phyloP scores from a whole-genome alignment of 768 basidiomycete species.

The Boletus barrowsii region DNA sequence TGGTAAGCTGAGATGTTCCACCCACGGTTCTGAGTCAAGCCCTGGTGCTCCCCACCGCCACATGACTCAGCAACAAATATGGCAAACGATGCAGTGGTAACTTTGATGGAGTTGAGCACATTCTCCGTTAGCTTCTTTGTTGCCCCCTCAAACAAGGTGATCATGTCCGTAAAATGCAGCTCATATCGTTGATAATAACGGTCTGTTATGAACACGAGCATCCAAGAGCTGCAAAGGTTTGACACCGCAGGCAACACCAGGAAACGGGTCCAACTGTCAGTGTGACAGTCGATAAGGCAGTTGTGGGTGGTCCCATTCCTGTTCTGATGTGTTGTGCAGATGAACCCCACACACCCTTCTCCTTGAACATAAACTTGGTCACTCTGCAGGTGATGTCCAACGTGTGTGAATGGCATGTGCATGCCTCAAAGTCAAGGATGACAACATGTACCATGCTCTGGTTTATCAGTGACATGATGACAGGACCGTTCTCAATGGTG shows the following conservation, averaged over 20 bases:
- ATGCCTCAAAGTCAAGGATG: constrained; percentile 17
- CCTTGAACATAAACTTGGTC: constrained; percentile 38
- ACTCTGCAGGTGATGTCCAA: too few species aligned
- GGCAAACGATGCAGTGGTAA: constrained; percentile 30
- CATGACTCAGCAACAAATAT: constrained; percentile 21
- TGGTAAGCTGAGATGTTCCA: constrained; percentile 39
- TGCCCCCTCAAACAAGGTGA: constrained; percentile 43
- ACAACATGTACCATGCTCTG: constrained; percentile 44
- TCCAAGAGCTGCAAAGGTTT: constrained; percentile 28
- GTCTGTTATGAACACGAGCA: constrained; percentile 45
- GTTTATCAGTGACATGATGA: constrained; percentile 45
- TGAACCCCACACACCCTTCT: constrained; percentile 31
- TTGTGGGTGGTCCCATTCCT: constrained; percentile 38
- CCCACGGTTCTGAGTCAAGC: not conserved
- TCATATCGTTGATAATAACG: constrained; percentile 33
- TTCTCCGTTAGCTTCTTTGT: constrained; percentile 52
- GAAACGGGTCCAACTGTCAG: constrained; percentile 59
- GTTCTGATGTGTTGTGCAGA: not conserved
- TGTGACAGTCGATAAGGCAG: constrained; percentile 51
- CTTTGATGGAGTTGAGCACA: constrained; percentile 36
- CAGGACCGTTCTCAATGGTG: constrained; percentile 20
- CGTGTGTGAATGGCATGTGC: too few species aligned
- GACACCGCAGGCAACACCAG: constrained; percentile 54
- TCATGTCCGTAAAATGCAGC: constrained; percentile 44
- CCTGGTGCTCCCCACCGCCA: not conserved